Evolutionary conservation across 495 filamentous ascomycete genomes (phyloP).

Genomic region (Sabuloglossum arenarium): DNA sequence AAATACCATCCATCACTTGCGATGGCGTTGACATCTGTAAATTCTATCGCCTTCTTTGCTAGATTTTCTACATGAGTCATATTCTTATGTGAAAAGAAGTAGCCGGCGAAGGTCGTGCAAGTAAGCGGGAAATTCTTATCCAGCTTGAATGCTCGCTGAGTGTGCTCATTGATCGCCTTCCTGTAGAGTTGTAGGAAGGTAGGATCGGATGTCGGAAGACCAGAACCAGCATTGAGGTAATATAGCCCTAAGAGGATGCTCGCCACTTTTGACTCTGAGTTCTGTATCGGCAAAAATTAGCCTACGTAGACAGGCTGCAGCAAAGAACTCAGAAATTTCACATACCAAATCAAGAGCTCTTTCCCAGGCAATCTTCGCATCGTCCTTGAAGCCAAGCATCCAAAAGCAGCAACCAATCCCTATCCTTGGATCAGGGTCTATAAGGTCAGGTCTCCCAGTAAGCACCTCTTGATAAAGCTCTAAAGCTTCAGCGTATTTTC

Average conservation of each 20-base stretch:
- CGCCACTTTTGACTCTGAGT: constrained; percentile 74
- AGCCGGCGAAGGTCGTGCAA: constrained; percentile 70
- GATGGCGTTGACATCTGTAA: constrained; percentile 85
- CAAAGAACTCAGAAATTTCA: neutral
- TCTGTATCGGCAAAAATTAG: constrained; percentile 21
- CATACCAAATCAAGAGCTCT: constrained; percentile 46
- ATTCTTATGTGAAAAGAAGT: constrained; percentile 61
- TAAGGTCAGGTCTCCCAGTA: constrained; percentile 59
- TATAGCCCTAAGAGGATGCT: constrained; percentile 79
- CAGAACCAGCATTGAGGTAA: constrained; percentile 63
- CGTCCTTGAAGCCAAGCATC: constrained; percentile 84
- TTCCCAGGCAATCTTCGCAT: constrained; percentile 79
- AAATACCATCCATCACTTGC: constrained; percentile 95
- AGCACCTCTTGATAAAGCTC: constrained; percentile 73
- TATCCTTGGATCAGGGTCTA: constrained; percentile 89
- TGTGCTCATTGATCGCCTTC: constrained; percentile 84
- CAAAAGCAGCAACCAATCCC: constrained; percentile 91
- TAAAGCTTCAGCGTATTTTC: constrained; percentile 62
- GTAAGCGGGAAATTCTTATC: constrained; percentile 84
- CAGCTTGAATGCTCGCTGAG: constrained; percentile 82
- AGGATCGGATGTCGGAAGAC: constrained; percentile 53
- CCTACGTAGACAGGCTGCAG: neutral
- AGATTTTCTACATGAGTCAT: constrained; percentile 63
- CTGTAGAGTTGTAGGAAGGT: constrained; percentile 67
- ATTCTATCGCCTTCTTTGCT: constrained; percentile 81